Evolutionary conservation across 2,329 filamentous ascomycete genomes (phyloP).

Genomic region (Penicillium verrucosum): DNA sequence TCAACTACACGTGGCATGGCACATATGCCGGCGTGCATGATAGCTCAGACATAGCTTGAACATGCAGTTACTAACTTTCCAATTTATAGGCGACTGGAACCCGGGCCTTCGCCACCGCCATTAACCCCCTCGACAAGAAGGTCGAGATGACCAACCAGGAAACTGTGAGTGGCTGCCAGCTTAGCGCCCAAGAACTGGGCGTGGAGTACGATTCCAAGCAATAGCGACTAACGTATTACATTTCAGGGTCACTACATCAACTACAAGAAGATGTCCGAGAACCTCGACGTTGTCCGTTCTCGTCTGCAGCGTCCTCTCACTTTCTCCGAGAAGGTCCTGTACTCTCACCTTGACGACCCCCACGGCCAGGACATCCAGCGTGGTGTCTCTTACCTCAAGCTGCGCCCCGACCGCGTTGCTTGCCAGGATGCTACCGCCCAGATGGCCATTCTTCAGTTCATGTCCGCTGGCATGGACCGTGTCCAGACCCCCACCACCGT

Average conservation of each 20-base stretch:
- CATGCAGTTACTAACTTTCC: slow-evolving; percentile 26
- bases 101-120: slow-evolving; percentile 74
- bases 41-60: neutral
- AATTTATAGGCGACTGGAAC: slow-evolving; percentile 60
- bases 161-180: slow-evolving; percentile 50
- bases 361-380: slow-evolving; percentile 95
- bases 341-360: slow-evolving; percentile 97
- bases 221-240: slow-evolving; percentile 26
- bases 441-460: slow-evolving; percentile 99
- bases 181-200: slow-evolving; percentile 8
- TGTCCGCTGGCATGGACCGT: slow-evolving; percentile 94
- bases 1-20: neutral
- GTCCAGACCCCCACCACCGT: slow-evolving; percentile 94
- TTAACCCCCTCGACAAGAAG: slow-evolving; percentile 87
- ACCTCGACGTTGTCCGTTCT: slow-evolving; percentile 82
- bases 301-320: slow-evolving; percentile 91
- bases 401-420: slow-evolving; percentile 94
- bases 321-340: slow-evolving; percentile 97
- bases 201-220: slow-evolving; percentile 1
- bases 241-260: slow-evolving; percentile 84
- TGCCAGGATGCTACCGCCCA: slow-evolving; percentile 99
- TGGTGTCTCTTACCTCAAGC: slow-evolving; percentile 91
- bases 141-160: slow-evolving; percentile 98
- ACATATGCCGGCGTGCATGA: neutral
- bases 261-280: slow-evolving; percentile 99